A percentile compares a stretch with the other conserved stretches of the same genome.
Conservation (phyloP, 352 stramenopile genomes). For the Globisporangium rhizosaccharum region DNA sequence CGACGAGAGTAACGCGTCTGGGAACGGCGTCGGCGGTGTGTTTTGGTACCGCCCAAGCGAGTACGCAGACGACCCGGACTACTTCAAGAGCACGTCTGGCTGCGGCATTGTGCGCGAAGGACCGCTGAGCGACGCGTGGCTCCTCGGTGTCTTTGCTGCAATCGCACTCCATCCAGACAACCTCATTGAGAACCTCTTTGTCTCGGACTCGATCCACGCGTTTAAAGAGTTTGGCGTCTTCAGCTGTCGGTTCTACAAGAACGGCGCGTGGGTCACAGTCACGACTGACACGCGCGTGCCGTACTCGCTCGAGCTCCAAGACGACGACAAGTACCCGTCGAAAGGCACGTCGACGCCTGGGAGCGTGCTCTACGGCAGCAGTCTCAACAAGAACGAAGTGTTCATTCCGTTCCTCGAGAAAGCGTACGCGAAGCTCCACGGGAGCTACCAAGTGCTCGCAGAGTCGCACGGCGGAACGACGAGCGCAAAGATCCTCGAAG, state of each 20-base stretch:
- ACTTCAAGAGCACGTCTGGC: slow-evolving; percentile 73
- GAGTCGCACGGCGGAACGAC: slow-evolving; percentile 33
- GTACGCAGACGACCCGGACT: slow-evolving; percentile 70
- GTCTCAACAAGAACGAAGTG: slow-evolving; percentile 76
- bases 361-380: slow-evolving; percentile 65
- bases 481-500: slow-evolving; percentile 70
- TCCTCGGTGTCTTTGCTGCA: slow-evolving; percentile 81
- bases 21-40: slow-evolving; percentile 17
- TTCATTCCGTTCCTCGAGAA: slow-evolving; percentile 88
- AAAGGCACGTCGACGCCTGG: slow-evolving; percentile 27
- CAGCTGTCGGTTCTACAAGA: slow-evolving; percentile 91
- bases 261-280: slow-evolving; percentile 84
- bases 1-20: background rate
- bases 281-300: slow-evolving; percentile 86
- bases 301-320: slow-evolving; percentile 42
- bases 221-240: slow-evolving; percentile 86
- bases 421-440: slow-evolving; percentile 87
- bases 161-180: slow-evolving; percentile 75
- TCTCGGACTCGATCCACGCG: slow-evolving; percentile 67
- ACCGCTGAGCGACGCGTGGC: slow-evolving; percentile 75
- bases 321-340: slow-evolving; percentile 25
- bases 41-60: slow-evolving; percentile 70
- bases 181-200: slow-evolving; percentile 90
- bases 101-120: slow-evolving; percentile 59
- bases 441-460: slow-evolving; percentile 55